These are phyloP conservation scores for Kwoniella sp. DNA, from an alignment of 768 basidiomycete species.

Conservation along the genomic window DNA sequence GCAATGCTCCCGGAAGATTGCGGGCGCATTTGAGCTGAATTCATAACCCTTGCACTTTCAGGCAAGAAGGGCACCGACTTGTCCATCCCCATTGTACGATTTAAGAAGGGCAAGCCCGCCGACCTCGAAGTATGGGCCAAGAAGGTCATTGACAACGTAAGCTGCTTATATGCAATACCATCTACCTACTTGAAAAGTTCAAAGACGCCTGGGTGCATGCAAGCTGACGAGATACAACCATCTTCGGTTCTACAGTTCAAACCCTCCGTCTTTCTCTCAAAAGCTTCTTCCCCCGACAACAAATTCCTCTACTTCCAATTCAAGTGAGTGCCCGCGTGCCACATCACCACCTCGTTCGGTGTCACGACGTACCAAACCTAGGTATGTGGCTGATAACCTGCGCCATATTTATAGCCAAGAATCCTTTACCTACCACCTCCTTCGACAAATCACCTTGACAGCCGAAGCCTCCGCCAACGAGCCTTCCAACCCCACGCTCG, in stretches of 20 bases:
- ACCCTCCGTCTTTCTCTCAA: slow-evolving; percentile 71
- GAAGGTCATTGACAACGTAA: slow-evolving; percentile 72
- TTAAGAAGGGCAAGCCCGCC: slow-evolving; percentile 73
- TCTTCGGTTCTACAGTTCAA: slow-evolving; percentile 65
- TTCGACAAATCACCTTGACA: slow-evolving; percentile 51
- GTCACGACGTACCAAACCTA: no score
- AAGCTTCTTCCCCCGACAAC: slow-evolving; percentile 30
- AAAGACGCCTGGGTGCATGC: no score
- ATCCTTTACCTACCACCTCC: slow-evolving; percentile 59
- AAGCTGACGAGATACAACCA: neutral
- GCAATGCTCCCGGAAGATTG: no score
- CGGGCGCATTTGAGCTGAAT: no score
- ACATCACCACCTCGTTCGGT: no score
- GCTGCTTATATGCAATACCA: slow-evolving; percentile 39
- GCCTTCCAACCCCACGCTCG: slow-evolving; percentile 56
- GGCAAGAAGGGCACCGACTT: slow-evolving; percentile 92
- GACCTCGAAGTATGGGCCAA: slow-evolving; percentile 67
- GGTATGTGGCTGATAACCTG: no score
- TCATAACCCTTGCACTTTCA: slow-evolving; percentile 8
- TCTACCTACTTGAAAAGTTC: no score
- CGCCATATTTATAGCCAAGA: slow-evolving; percentile 64
- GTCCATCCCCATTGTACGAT: slow-evolving; percentile 86
- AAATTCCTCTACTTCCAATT: slow-evolving; percentile 77
- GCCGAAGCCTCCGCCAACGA: slow-evolving; percentile 52
- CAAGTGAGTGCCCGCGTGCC: slow-evolving; percentile 55